Evolutionary conservation across 2,329 filamentous ascomycete genomes (phyloP).

Genomic region (Furcasterigmium furcatum): DNA sequence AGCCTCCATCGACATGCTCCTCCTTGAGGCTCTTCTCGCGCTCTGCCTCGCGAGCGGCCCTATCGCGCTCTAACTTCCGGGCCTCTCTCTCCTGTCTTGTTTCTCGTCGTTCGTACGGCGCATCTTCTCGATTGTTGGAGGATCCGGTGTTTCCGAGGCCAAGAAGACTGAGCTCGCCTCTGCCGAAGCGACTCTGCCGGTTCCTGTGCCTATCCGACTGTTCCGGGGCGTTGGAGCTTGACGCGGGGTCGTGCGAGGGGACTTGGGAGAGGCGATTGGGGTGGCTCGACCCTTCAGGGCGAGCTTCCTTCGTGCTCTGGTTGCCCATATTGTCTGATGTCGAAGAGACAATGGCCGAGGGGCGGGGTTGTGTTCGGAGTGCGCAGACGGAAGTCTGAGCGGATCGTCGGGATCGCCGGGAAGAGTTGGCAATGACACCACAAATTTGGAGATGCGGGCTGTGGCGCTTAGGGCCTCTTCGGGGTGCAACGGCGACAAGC

Average conservation of each 20-base stretch:
- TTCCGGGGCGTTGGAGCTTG: slow-evolving; percentile 7
- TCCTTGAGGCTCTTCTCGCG: slow-evolving; percentile 86
- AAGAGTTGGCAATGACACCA: neutral
- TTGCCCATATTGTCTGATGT: slow-evolving; percentile 29
- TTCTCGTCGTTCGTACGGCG: slow-evolving; percentile 66
- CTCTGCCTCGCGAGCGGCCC: slow-evolving; percentile 72
- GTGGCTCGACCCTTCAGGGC: slow-evolving; percentile 16
- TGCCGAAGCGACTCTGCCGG: slow-evolving; percentile 22
- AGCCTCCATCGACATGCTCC: slow-evolving; percentile 92
- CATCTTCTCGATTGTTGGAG: slow-evolving; percentile 34
- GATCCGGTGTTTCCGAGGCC: slow-evolving; percentile 32
- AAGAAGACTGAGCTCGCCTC: slow-evolving; percentile 45
- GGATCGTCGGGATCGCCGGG: neutral
- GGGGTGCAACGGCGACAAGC: no score
- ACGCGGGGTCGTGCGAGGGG: slow-evolving; percentile 7
- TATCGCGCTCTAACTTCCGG: slow-evolving; percentile 78
- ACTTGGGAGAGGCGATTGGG: slow-evolving; percentile 11
- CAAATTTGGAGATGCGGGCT: no score
- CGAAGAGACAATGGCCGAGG: no score
- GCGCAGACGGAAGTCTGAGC: neutral
- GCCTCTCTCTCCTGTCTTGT: slow-evolving; percentile 91
- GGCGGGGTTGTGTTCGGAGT: no score
- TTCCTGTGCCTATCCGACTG: slow-evolving; percentile 5
- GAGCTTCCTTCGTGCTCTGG: slow-evolving; percentile 35
- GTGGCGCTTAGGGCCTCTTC: no score